Evolutionary conservation across 2,329 filamentous ascomycete species (phyloP), one percentile per base, ranked within the genome.

Genomic region (Ascochyta rabiei): DNA sequence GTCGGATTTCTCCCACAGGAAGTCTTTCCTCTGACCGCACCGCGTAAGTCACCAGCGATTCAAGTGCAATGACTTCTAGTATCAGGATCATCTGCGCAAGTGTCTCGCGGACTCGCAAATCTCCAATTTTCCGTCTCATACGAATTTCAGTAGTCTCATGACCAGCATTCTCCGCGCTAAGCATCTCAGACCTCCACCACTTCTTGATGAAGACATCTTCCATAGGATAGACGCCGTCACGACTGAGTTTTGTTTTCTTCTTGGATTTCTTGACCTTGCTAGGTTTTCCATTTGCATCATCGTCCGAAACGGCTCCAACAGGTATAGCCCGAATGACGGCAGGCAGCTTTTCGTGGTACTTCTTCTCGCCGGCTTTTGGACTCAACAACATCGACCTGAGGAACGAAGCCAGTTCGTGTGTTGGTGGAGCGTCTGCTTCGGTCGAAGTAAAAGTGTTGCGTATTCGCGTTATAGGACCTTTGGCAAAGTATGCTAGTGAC

Each of bases 401-500:
- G 63, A 91, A 92, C 0, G 82, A 78, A 8, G 89, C 80, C 16
- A 93, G 77, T 44, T 91, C 84, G 21, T 78, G 76, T 73, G 88
- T 85, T 35, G 86, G 80, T 18, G 87, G 75, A 19, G 81, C 83
- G 6, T 82, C 78, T 69, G 88, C 84, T 46, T 83, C 83, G 57
- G 86, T 83, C 13, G 86, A 76, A 53, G 87, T 84, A 59, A 91
- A 91, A 13, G 86, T 84, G 41, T 87, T 88, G 55, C 90, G 84
- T 40, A 89, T 87, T 63, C 89, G 83, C 39, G 90, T 90, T 18
- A 95, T 77, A 1, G 90, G 89, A 0, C 90, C 90, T 77, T 95
- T 95, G 18, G 88, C 88, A 74, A 93, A 93, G 73, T 93, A 95
- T 53, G 90, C 90, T 52, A 93, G 77, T 3, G 90, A 91, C 30